Evolutionary conservation across 768 basidiomycete genomes (phyloP), one percentile per base, ranked within the genome.

Genomic region (Hypsizygus marmoreus): DNA sequence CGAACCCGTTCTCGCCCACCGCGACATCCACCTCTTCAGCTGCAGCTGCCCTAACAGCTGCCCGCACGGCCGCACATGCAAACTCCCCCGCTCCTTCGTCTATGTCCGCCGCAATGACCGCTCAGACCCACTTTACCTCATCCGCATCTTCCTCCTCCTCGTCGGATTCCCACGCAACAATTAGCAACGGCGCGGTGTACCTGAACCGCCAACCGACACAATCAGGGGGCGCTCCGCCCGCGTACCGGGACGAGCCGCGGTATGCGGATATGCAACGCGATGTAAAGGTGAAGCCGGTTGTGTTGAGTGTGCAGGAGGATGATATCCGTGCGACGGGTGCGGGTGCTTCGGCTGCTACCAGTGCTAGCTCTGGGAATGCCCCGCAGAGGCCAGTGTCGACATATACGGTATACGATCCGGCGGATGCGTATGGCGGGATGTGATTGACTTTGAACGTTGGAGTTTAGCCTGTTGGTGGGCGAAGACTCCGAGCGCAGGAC

Each of bases 361-460:
- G 26, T 24, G 30, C 42, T 23, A n/a, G 35, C 20, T 34, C 43
- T 12, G 24, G 47, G 43, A 16, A 33, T 28, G 32, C 31, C 37
- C 17, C 47, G 12, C 31, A 24, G 42, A 47, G 56, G 36, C 56
- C 56, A 4, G n/a, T 31, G 17, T 57, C 56, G n/a, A 49, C 53
- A 6, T 47, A 68, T 16, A 81, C 81, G 10, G 66, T 80, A 43
- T 88, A 86, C 53, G 75, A 82, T 52, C 75, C 77, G 25, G 80
- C 80, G 22, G 86, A 88, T 51, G 84, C 81, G 35, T 88, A 88
- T 53, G 82, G 76, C 19, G 86, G 84, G 23, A 77, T 88, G 60
- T 87, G 66, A 74, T n/a, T n/a, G n/a, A n/a, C n/a, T n/a, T n/a
- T n/a, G n/a, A n/a, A n/a, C n/a, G n/a, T n/a, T n/a, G n/a, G n/a